A percentile compares a stretch with the other conserved stretches of the same genome.
These are phyloP conservation scores for Luffa aegyptiaca DNA, from an alignment of 306 rosid species.

Conservation along the genomic window DNA sequence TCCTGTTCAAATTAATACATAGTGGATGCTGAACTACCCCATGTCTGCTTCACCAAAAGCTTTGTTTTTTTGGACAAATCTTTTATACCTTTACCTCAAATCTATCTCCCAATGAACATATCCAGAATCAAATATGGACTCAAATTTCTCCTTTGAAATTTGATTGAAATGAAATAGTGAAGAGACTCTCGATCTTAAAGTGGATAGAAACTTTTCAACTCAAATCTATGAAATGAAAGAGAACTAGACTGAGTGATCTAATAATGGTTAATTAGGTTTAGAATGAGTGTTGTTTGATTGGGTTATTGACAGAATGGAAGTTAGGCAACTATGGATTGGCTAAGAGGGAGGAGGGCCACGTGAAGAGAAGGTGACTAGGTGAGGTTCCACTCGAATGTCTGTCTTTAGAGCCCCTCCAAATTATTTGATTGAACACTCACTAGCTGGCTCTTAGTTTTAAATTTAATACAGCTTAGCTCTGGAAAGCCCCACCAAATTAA, in stretches of 20 bases:
- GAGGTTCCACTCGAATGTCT: conserved; percentile 6
- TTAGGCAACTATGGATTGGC: neutral
- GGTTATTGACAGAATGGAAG: neutral
- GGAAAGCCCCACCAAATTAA: conserved; percentile 10
- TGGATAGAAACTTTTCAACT: neutral
- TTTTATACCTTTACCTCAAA: neutral
- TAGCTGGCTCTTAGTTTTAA: neutral
- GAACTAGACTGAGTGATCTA: neutral
- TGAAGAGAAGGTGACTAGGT: neutral
- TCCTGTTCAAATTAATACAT: neutral
- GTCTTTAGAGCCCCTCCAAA: neutral
- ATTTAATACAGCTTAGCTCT: neutral
- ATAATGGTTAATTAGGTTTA: neutral
- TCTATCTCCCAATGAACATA: neutral
- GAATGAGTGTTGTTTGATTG: neutral
- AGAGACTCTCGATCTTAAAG: neutral
- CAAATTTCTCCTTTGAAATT: neutral
- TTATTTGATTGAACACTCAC: conserved; percentile 8
- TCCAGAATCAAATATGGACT: neutral
- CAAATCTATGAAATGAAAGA: neutral
- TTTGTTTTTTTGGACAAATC: neutral
- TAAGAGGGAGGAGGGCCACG: neutral
- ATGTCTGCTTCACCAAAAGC: neutral
- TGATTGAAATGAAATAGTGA: neutral
- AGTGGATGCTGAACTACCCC: conserved; percentile 2